Conservation (phyloP, 345 rosid species). For the Boechera divaricarpa region DNA sequence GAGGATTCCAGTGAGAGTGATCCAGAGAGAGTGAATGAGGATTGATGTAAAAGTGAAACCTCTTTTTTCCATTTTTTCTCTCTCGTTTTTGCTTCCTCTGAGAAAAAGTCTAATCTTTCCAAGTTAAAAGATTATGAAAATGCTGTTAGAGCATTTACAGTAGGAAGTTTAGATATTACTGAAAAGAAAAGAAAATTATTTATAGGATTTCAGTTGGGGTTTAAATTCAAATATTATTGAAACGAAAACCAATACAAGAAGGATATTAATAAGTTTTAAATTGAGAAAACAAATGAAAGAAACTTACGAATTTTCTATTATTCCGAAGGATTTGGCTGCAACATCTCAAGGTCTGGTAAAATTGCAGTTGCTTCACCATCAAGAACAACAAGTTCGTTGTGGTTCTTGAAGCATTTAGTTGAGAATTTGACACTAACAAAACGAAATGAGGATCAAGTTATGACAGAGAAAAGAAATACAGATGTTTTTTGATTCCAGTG, state of each 20-base stretch:
- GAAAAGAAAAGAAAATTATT: too few relatives aligned
- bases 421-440: constrained; percentile 68
- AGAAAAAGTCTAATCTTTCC: neutral
- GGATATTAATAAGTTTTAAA: neutral
- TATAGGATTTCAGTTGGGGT: too few relatives aligned
- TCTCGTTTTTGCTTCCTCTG: constrained; percentile 21
- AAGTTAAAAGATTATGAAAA: neutral
- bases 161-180: constrained; percentile 3
- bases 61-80: constrained; percentile 30
- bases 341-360: constrained; percentile 56
- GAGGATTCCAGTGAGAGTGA: constrained; percentile 43
- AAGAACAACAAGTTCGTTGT: constrained; percentile 56
- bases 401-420: constrained; percentile 74
- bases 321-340: constrained; percentile 20
- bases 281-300: neutral
- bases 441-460: constrained; percentile 7
- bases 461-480: neutral
- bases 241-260: neutral
- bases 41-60: constrained; percentile 27
- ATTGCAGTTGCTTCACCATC: constrained; percentile 80
- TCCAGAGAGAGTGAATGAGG: constrained; percentile 38
- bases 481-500: neutral
- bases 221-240: neutral
- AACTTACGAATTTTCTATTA: constrained; percentile 26
- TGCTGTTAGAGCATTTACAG: constrained; percentile 31